Base-by-base conservation (phyloP, 2,329 filamentous ascomycete genomes). In the Talaromyces funiculosus region DNA sequence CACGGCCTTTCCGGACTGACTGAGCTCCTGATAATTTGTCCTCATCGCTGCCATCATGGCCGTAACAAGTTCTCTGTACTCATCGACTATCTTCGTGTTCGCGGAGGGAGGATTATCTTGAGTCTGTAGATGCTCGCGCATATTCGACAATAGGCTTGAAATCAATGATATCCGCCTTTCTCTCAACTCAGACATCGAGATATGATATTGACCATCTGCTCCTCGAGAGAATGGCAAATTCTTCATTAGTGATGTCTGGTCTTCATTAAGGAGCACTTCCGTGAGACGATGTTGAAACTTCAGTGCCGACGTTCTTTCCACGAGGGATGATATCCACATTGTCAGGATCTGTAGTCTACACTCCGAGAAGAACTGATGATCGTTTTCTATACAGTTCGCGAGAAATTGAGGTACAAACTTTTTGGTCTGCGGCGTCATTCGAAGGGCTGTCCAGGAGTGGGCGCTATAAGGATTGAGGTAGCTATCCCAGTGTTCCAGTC, bases 21-120 rank as follows among this genome's bases (percentile, higher is more conserved):
- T 76, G 5, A 85, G 73, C 62, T 85, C 82, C 61, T 81, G 77
- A 62, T 86, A 87, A 61, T 86, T 86, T 38, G 72, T 73, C 67
- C 83, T 85, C 84, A 88, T 86, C 1, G 81, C 75, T 7, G 72
- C 72, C 85, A 87, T 87, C 61, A 86, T 68, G n/a, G 76, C 71
- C 61, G 79, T 78, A 8, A 87, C 74, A 43, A 85, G 74, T 10
- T 78, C 73, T 1, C 73, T 74, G 64, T 85, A 86, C 33, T 77
- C 73, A 59, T 76, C 73, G 24, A 67, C 70, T 14, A 64, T 65
- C n/a, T 55, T 66, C 56, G 75, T 78, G 10, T 79, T 62, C 16
- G 74, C 71, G 7, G 57, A 24, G 8, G 66, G 66, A 4, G 64
- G 57, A 4, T 73, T 70, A 37, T 75, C 71, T 29, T 75, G 67